Evolutionary conservation across 2,329 filamentous ascomycete species (phyloP).

Genomic region (Pestalotiopsis sp.): DNA sequence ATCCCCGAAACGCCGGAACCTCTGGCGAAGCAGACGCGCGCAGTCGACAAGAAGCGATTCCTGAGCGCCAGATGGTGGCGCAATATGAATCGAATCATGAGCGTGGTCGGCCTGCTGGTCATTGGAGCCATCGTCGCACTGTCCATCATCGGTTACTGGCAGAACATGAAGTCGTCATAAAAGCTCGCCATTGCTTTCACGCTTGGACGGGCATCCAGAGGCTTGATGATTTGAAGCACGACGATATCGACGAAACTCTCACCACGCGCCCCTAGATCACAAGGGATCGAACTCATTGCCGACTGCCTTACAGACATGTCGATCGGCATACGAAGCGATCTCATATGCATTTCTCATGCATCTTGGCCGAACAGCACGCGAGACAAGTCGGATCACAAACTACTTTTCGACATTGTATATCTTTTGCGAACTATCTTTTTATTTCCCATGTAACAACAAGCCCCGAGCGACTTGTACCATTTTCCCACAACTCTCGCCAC

Average conservation of each 20-base stretch:
- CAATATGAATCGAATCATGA: conserved; percentile 60
- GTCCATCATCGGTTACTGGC: conserved; percentile 51
- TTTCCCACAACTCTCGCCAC: not conserved
- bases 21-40: conserved; percentile 34
- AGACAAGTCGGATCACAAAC: not conserved
- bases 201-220: too few relatives aligned
- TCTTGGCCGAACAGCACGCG: not conserved
- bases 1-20: conserved; percentile 31
- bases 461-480: not conserved
- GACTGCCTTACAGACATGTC: not conserved
- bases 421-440: not conserved
- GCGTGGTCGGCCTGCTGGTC: conserved; percentile 55
- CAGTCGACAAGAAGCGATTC: conserved; percentile 46
- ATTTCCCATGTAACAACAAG: not conserved
- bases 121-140: conserved; percentile 54
- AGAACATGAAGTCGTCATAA: conserved; percentile 29
- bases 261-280: not conserved
- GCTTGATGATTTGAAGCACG: not conserved
- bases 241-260: not conserved
- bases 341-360: not conserved
- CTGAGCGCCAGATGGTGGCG: conserved; percentile 62
- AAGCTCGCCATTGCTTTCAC: not conserved
- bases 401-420: not conserved
- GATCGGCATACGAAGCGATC: not conserved
- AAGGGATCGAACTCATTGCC: not conserved